These are phyloP conservation scores for Cryphonectria naterciae DNA, from an alignment of 2,329 filamentous ascomycete genomes.

Conservation along the genomic window DNA sequence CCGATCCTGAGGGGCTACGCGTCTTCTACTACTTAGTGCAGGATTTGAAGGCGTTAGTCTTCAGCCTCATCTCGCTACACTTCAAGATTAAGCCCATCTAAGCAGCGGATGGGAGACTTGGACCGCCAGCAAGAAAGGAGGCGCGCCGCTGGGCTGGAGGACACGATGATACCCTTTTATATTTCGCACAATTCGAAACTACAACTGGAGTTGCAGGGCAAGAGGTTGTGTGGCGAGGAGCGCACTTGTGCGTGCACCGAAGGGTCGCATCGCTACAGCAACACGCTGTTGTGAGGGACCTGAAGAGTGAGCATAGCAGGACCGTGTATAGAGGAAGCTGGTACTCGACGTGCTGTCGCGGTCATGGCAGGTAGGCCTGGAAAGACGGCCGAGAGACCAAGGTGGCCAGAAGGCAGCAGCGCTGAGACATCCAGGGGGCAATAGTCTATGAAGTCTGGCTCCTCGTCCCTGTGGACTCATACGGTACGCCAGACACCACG, in stretches of 20 bases:
- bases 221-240: neutral
- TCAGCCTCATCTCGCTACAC: conserved; percentile 93
- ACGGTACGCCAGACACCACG: neutral
- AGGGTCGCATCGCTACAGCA: neutral
- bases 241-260: neutral
- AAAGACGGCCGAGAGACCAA: neutral
- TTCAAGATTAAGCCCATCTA: conserved; percentile 92
- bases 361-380: neutral
- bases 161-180: conserved; percentile 23
- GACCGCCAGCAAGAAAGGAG: neutral
- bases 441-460: neutral
- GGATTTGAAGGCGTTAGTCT: conserved; percentile 94
- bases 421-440: neutral
- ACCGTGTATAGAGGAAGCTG: neutral
- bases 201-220: neutral
- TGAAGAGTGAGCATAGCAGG: neutral
- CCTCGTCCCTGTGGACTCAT: neutral
- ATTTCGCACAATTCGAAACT: conserved; percentile 1
- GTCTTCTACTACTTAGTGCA: conserved; percentile 99
- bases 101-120: conserved; percentile 23
- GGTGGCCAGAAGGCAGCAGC: neutral
- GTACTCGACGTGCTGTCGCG: neutral
- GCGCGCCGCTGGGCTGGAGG: neutral
- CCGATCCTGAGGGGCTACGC: conserved; percentile 91
- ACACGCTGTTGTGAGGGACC: neutral